Evolutionary conservation across 2,329 filamentous ascomycete species (phyloP), one percentile per base, ranked within the genome.

Genomic region (Aspergillus transmontanensis): DNA sequence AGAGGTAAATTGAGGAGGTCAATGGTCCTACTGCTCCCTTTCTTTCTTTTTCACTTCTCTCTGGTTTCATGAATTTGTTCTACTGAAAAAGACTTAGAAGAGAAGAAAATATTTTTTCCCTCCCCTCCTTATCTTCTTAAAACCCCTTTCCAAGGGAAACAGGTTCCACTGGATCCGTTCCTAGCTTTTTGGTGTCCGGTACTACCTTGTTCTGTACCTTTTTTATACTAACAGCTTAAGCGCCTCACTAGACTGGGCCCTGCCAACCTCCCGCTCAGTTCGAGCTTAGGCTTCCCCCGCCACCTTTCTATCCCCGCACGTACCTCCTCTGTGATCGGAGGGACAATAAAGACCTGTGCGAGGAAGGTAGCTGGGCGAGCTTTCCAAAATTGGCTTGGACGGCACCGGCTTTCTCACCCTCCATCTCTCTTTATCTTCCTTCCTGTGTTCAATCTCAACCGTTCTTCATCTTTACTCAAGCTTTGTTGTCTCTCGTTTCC

Each of bases 251-350:
- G 39, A 3, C 50, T 19, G 28, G 53, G 23, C 36, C 34, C 14
- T 57, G n/a, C 56, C 56, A 58, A 50, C 45, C 45, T 51, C 32
- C 57, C 57, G 41, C 32, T 41, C 32, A 54, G 30, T 21, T 54
- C 30, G 51, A 54, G 51, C 23, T 57, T 57, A 14, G 32, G 32
- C 21, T 58, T 43, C 46, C 46, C 34, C 57, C 57, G 57, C 57
- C 57, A 53, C 57, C 46, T 14, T 48, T 51, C 9, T 23, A 48
- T n/a, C 14, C 34, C 54, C 54, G 54, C 53, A 39, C 36, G 34
- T 16, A 34, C 34, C 39, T 50, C 28, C 53, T 36, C 53, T 45
- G 43, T 39, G 48, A 12, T 14, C n/a, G 14, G 32, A 23, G 21
- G 51, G 51, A 55, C 10, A n/a, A 55, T 39, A 39, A 55, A 55